These are phyloP conservation scores for Lactifluus hygrophoroides DNA, from an alignment of 768 basidiomycete species.

Conservation along the genomic window DNA sequence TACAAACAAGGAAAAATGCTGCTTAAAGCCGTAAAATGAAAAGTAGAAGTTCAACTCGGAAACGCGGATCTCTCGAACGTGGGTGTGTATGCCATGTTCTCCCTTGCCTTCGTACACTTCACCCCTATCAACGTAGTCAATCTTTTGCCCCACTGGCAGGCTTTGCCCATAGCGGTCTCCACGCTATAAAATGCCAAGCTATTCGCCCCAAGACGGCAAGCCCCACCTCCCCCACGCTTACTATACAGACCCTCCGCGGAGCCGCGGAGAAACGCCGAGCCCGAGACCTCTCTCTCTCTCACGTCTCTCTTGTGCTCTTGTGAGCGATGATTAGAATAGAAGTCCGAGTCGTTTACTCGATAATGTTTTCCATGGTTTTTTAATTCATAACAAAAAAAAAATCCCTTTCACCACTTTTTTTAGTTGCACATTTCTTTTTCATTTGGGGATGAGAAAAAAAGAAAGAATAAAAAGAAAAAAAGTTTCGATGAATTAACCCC, in stretches of 20 bases:
- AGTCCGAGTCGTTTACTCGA: too few species aligned
- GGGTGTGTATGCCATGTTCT: not conserved
- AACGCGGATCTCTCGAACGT: slow-evolving; percentile 4
- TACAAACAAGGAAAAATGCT: not conserved
- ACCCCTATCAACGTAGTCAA: slow-evolving; percentile 10
- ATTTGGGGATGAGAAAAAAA: too few species aligned
- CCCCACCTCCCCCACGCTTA: not conserved
- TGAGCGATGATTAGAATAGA: too few species aligned
- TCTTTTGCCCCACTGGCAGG: not conserved
- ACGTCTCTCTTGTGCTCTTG: too few species aligned
- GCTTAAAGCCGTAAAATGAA: not conserved
- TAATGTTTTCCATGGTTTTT: not conserved
- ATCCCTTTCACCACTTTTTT: too few species aligned
- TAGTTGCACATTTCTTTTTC: too few species aligned
- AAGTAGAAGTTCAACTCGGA: too few species aligned
- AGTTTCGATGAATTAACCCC: too few species aligned
- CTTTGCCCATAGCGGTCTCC: slow-evolving; percentile 3
- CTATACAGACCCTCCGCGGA: not conserved
- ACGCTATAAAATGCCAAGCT: not conserved
- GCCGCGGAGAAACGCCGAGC: too few species aligned
- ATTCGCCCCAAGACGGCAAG: slow-evolving; percentile 7
- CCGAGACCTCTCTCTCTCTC: too few species aligned
- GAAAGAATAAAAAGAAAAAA: too few species aligned
- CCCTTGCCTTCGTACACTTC: not conserved
- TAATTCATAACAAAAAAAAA: too few species aligned